These are phyloP conservation scores for Blastobotrys malaysiensis DNA, from an alignment of 1,139 yeast genomes.

Conservation along the genomic window DNA sequence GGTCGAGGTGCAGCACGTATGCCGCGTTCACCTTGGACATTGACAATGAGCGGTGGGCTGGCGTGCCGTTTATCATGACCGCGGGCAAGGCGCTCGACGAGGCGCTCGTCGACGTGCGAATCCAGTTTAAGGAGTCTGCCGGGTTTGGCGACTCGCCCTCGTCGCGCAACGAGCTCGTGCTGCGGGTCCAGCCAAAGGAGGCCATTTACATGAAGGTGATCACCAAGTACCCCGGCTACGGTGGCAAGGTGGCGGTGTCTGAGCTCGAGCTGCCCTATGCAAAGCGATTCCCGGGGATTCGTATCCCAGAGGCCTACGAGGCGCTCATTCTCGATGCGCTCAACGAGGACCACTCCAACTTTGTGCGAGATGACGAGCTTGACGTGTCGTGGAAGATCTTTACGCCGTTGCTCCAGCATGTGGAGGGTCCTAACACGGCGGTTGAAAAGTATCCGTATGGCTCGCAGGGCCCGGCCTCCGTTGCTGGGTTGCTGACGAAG, in stretches of 20 bases:
- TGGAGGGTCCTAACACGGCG: constrained; percentile 47
- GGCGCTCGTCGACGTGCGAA: constrained; percentile 84
- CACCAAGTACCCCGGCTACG: constrained; percentile 86
- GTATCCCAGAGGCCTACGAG: constrained; percentile 95
- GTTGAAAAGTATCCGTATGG: constrained; percentile 85
- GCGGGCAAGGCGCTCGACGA: constrained; percentile 96
- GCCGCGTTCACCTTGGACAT: constrained; percentile 79
- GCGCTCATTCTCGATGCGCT: constrained; percentile 87
- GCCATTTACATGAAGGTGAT: constrained; percentile 89
- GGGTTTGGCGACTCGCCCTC: constrained; percentile 1
- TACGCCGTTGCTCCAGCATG: constrained; percentile 78
- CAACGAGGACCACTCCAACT: constrained; percentile 91
- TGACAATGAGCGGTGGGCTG: constrained; percentile 95
- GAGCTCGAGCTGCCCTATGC: constrained; percentile 87
- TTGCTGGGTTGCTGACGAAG: constrained; percentile 54
- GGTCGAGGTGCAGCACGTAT: constrained; percentile 84
- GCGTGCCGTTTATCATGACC: constrained; percentile 91
- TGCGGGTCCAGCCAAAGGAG: constrained; percentile 91
- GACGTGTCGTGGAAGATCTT: constrained; percentile 89
- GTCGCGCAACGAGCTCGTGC: constrained; percentile 78
- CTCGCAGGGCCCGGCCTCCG: constrained; percentile 75
- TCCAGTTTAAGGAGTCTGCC: constrained; percentile 68
- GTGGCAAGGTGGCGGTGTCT: constrained; percentile 68
- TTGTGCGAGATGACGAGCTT: constrained; percentile 96
- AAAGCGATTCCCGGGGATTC: constrained; percentile 71